Evolutionary conservation across 2,329 filamentous ascomycete genomes (phyloP).

Genomic region (Orbilia oligospora): DNA sequence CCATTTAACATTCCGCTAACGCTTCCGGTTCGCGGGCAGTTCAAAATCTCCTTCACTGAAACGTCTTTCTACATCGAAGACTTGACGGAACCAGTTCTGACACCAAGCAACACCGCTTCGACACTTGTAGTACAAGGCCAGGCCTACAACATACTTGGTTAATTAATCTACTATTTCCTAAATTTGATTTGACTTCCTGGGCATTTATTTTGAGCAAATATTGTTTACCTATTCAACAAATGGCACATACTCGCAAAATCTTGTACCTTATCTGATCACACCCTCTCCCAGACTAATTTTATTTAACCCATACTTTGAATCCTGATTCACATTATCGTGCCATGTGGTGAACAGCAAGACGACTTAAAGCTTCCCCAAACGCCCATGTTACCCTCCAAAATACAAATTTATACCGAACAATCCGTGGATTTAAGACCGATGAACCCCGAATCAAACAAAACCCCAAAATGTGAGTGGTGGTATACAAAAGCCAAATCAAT

Average conservation of each 20-base stretch:
- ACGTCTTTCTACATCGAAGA: constrained; percentile 48
- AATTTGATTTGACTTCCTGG: neutral
- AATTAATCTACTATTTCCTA: constrained; percentile 27
- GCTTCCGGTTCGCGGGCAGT: constrained; percentile 3
- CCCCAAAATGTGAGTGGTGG: constrained; percentile 29
- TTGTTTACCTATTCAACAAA: neutral
- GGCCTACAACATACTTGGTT: constrained; percentile 48
- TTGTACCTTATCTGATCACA: neutral
- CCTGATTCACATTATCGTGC: constrained; percentile 15
- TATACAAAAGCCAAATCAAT: constrained; percentile 17
- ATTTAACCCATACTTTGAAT: constrained; percentile 1
- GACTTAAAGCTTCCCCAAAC: constrained; percentile 40
- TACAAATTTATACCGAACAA: constrained; percentile 25
- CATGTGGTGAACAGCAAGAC: constrained; percentile 29
- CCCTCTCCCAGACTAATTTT: neutral
- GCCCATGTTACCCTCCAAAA: constrained; percentile 36
- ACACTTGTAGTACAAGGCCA: constrained; percentile 43
- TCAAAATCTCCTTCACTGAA: constrained; percentile 52
- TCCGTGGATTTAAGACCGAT: constrained; percentile 12
- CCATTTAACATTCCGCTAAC: neutral
- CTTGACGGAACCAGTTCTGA: constrained; percentile 25
- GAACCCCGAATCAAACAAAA: constrained; percentile 26
- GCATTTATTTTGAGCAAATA: neutral
- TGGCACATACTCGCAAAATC: neutral
- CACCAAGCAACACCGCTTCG: constrained; percentile 20